A percentile compares a stretch with the other conserved stretches of the same genome.
Evolutionary conservation across 2,329 filamentous ascomycete genomes (phyloP).

Genomic region (Fusarium phyllophilum): DNA sequence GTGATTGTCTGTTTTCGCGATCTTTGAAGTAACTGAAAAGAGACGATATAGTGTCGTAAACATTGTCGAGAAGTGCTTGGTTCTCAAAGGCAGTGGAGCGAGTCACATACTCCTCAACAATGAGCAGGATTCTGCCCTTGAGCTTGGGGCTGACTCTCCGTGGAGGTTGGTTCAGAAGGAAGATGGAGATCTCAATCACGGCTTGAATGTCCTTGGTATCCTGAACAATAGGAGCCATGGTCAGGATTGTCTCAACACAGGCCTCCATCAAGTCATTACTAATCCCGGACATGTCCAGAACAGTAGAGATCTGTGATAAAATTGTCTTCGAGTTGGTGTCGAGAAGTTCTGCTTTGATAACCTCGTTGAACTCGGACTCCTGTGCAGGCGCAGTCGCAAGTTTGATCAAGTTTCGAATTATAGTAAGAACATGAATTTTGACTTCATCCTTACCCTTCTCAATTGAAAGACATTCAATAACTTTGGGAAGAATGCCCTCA

Average conservation of each 20-base stretch:
- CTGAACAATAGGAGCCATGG: constrained; percentile 76
- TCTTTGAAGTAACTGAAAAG: constrained; percentile 94
- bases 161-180: constrained; percentile 85
- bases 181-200: constrained; percentile 82
- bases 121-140: constrained; percentile 82
- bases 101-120: constrained; percentile 83
- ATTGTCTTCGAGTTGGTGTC: constrained; percentile 68
- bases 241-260: constrained; percentile 82
- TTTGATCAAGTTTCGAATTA: constrained; percentile 76
- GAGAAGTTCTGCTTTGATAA: constrained; percentile 66
- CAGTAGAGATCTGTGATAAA: constrained; percentile 72
- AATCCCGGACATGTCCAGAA: constrained; percentile 69
- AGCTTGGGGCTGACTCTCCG: constrained; percentile 83
- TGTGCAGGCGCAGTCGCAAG: constrained; percentile 65
- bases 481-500: constrained; percentile 71
- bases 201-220: constrained; percentile 76
- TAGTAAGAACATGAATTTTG: constrained; percentile 80
- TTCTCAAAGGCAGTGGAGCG: constrained; percentile 59
- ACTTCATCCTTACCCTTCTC: constrained; percentile 86
- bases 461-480: constrained; percentile 77
- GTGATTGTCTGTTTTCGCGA: constrained; percentile 75
- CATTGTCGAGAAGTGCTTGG: constrained; percentile 64
- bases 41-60: constrained; percentile 80
- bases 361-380: constrained; percentile 66
- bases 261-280: constrained; percentile 81